A percentile compares a stretch with the other conserved stretches of the same genome.
phyloP scores from a whole-genome alignment of 441 rosid species.

The Cnidoscolus chayamansa region DNA sequence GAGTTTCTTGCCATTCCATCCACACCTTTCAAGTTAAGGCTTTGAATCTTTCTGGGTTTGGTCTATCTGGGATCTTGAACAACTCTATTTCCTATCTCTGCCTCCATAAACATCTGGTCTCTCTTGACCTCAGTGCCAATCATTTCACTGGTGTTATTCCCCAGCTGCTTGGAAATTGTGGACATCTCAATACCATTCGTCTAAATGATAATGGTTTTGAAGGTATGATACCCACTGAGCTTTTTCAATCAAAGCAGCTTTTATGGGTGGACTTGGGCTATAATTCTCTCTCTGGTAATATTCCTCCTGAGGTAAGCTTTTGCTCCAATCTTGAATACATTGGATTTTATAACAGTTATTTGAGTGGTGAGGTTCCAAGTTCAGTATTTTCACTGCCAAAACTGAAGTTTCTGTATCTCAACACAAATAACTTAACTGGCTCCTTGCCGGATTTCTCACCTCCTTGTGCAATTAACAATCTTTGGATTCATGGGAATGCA shows the following conservation, averaged over 20 bases:
- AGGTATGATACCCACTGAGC: slow-evolving; percentile 29
- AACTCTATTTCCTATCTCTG: slow-evolving; percentile 31
- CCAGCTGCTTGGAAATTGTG: slow-evolving; percentile 29
- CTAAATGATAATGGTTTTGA: slow-evolving; percentile 33
- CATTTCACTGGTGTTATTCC: slow-evolving; percentile 37
- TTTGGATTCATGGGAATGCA: slow-evolving; percentile 37
- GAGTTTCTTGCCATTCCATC: slow-evolving; percentile 35
- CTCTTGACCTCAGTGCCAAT: slow-evolving; percentile 43
- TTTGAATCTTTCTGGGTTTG: slow-evolving; percentile 35
- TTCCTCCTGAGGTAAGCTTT: slow-evolving; percentile 38
- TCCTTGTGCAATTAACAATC: slow-evolving; percentile 24
- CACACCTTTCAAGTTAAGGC: slow-evolving; percentile 29
- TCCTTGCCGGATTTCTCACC: slow-evolving; percentile 27
- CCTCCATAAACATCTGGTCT: slow-evolving; percentile 24
- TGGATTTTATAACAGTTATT: slow-evolving; percentile 33
- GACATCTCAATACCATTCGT: slow-evolving; percentile 28
- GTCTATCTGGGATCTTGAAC: slow-evolving; percentile 31
- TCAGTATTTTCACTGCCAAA: slow-evolving; percentile 31
- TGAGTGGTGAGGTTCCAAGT: slow-evolving; percentile 34
- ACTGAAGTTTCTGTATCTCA: slow-evolving; percentile 27
- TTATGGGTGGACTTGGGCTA: slow-evolving; percentile 29
- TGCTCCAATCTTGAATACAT: slow-evolving; percentile 35
- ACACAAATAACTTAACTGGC: slow-evolving; percentile 37
- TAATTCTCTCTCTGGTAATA: slow-evolving; percentile 32
- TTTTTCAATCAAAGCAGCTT: slow-evolving; percentile 33